Base-by-base conservation (phyloP, 2,329 filamentous ascomycete genomes). In the Hirsutella rhossiliensis region DNA sequence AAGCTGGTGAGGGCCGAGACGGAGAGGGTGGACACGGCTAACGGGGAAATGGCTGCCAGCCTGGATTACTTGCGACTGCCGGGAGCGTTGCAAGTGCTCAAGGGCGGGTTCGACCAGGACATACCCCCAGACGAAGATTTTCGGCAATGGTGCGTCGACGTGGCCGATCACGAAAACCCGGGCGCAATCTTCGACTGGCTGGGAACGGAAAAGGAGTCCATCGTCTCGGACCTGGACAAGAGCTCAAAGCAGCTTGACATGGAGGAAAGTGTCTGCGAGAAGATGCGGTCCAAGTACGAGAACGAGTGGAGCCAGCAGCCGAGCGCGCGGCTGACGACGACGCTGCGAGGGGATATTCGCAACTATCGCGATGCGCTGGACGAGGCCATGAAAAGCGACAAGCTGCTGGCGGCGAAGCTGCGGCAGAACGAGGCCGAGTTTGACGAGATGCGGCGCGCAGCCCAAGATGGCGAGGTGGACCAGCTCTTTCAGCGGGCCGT, bases 201-300 rank as follows among this genome's bases (percentile, higher is more conserved):
- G 38, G 80, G 82, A 50, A 73, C 78, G 23, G 84, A 92, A 54
- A 94, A 90, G 61, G 76, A 84, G 17, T 73, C 77, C 1, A 84
- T 96, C 12, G 62, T 87, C 23, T 71, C 72, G 3, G 76, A 80
- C 3, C 63, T 98, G 45, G 88, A 96, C 45, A 78, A 77, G 45
- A 87, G 87, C 54, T 80, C 82, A 44, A 94, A 94, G 60, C 85
- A 94, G 56, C 67, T 98, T 37, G 92, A 98, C 53, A 88, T 92
- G 80, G 92, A 98, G 62, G 94, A 97, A 65, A 94, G 87, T 45
- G 87, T 97, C 0, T 98, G 92, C 61, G 92, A 98, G 62, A 98
- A 97, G 71, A 98, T 98, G 92, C 79, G 92, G 40, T 94, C 88
- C 12, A 98, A 98, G 61, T 97, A 97, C 60, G 89, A 90, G 44